Evolutionary conservation across 2,329 filamentous ascomycete species (phyloP).

Genomic region (Triangularia setosa): DNA sequence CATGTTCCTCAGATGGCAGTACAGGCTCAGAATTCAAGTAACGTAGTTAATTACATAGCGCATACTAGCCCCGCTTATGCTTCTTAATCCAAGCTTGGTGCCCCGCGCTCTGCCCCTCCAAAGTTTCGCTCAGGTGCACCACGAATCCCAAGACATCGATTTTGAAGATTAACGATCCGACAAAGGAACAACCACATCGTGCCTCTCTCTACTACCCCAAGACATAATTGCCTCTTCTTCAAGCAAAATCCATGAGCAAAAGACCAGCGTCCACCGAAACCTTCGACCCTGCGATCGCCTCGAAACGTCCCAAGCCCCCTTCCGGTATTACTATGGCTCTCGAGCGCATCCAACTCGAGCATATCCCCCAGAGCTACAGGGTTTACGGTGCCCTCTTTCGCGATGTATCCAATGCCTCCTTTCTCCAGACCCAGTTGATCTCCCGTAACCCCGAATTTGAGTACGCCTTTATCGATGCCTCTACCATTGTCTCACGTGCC

Average conservation of each 20-base stretch:
- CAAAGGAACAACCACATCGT: background rate
- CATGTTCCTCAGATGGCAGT: background rate
- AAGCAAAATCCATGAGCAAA: background rate
- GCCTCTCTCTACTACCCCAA: background rate
- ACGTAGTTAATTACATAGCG: no score
- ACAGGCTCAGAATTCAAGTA: no score
- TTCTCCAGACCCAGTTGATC: conserved; percentile 80
- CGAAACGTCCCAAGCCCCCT: background rate
- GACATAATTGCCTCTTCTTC: background rate
- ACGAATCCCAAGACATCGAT: background rate
- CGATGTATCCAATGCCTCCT: conserved; percentile 71
- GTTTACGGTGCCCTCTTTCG: conserved; percentile 74
- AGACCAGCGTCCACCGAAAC: background rate
- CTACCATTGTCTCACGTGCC: conserved; percentile 66
- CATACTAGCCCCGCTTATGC: conserved; percentile 2
- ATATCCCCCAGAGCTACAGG: conserved; percentile 63
- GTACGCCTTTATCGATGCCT: conserved; percentile 89
- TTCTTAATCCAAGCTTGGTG: background rate
- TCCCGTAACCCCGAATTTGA: conserved; percentile 80
- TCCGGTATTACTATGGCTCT: conserved; percentile 36
- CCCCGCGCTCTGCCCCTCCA: conserved; percentile 6
- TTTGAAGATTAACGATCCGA: background rate
- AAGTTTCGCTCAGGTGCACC: background rate
- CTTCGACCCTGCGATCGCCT: background rate
- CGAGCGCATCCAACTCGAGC: conserved; percentile 68